Evolutionary conservation across 163 green algal species (phyloP).

Genomic region (Chloroidium sp.): DNA sequence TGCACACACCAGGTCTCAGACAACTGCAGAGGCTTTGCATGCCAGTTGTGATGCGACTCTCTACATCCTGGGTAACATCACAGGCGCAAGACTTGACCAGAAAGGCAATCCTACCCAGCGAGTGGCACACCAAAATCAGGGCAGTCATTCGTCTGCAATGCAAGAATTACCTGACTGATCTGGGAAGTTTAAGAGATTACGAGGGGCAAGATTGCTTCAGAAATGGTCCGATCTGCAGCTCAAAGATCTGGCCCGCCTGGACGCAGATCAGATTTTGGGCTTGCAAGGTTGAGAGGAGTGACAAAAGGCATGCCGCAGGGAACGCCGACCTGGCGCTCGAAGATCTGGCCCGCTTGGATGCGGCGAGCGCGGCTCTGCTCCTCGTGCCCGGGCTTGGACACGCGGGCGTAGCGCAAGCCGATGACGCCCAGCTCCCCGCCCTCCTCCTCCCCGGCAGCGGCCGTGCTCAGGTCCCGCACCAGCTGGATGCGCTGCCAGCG

Average conservation of each 20-base stretch:
- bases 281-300: not conserved
- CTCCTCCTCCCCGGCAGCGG: slow-evolving; percentile 5
- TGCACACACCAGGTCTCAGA: too few relatives aligned
- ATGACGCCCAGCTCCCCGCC: slow-evolving; percentile 1
- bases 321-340: slow-evolving; percentile 15
- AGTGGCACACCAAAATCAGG: too few relatives aligned
- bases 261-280: not conserved
- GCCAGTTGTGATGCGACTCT: too few relatives aligned
- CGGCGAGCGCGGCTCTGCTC: slow-evolving; percentile 12
- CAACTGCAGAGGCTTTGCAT: too few relatives aligned
- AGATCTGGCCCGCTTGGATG: slow-evolving; percentile 16
- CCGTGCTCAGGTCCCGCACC: slow-evolving; percentile 16
- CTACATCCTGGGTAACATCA: too few relatives aligned
- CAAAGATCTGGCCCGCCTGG: slow-evolving; percentile 19
- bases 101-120: too few relatives aligned
- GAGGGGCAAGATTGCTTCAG: too few relatives aligned
- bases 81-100: too few relatives aligned
- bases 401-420: slow-evolving; percentile 17
- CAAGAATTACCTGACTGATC: too few relatives aligned
- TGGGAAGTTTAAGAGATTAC: too few relatives aligned
- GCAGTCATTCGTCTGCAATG: too few relatives aligned
- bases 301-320: not conserved
- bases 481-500: slow-evolving; percentile 13
- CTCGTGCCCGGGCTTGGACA: not conserved
- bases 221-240: slow-evolving; percentile 10